These are phyloP conservation scores for Actinomortierella ambigua DNA, from an alignment of 371 early-diverging fungal genomes.

Conservation along the genomic window DNA sequence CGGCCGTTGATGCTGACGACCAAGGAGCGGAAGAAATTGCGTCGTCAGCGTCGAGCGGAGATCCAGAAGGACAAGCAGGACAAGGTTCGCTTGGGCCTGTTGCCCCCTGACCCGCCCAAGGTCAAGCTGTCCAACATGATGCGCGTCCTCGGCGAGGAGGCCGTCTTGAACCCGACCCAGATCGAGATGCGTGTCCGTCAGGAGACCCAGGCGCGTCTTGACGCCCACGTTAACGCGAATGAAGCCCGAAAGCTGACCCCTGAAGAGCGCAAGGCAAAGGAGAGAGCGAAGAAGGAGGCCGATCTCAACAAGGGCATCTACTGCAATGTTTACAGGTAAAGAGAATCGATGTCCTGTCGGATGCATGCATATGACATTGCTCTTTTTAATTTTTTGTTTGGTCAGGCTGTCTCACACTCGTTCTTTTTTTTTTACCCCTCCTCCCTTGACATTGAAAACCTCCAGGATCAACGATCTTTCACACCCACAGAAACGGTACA, in stretches of 20 bases:
- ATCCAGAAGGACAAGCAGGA: constrained; percentile 92
- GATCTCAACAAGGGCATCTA: constrained; percentile 72
- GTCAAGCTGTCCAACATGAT: constrained; percentile 93
- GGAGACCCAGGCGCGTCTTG: constrained; percentile 85
- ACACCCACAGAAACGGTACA: constrained; percentile 82
- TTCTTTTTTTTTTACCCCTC: background rate
- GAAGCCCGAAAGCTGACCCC: constrained; percentile 84
- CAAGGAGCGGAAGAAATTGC: constrained; percentile 91
- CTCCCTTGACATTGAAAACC: background rate
- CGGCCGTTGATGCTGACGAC: constrained; percentile 89
- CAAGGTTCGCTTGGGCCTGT: constrained; percentile 89
- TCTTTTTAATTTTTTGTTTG: background rate
- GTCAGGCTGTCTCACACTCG: background rate
- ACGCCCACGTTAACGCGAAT: constrained; percentile 81
- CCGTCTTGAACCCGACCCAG: constrained; percentile 92
- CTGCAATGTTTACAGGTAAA: constrained; percentile 85
- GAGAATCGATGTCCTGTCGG: constrained; percentile 9
- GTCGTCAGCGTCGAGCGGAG: constrained; percentile 88
- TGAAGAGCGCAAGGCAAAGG: constrained; percentile 85
- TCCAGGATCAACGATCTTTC: constrained; percentile 76
- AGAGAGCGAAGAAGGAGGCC: constrained; percentile 68
- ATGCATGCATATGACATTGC: background rate
- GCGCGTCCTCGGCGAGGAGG: constrained; percentile 90
- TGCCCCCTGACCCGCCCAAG: constrained; percentile 93
- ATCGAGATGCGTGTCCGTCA: constrained; percentile 88